Evolutionary conservation across 495 filamentous ascomycete genomes (phyloP).

Genomic region (Rhypophila decipiens): DNA sequence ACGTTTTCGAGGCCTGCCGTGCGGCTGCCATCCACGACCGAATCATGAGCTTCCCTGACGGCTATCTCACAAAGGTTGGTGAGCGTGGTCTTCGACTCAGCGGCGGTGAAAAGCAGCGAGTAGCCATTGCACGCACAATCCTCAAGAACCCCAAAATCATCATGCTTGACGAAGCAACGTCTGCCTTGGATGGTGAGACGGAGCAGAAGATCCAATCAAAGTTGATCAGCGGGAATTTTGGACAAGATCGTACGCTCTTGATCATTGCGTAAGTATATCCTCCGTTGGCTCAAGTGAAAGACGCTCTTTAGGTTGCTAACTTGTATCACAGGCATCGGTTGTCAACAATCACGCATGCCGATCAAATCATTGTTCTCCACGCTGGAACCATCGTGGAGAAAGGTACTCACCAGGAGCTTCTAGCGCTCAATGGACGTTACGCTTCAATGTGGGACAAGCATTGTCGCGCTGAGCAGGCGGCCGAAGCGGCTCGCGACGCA

Average conservation of each 20-base stretch:
- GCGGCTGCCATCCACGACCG: constrained; percentile 95
- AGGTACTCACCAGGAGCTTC: constrained; percentile 80
- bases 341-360: constrained; percentile 88
- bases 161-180: constrained; percentile 93
- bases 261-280: constrained; percentile 48
- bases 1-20: constrained; percentile 81
- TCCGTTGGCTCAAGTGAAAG: background rate
- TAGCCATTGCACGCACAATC: constrained; percentile 94
- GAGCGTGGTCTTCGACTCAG: constrained; percentile 89
- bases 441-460: constrained; percentile 95
- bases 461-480: constrained; percentile 78
- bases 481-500: constrained; percentile 58
- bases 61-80: constrained; percentile 86
- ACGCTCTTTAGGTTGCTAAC: background rate
- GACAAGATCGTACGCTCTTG: constrained; percentile 73
- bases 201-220: constrained; percentile 93
- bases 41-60: constrained; percentile 87
- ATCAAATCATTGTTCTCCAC: constrained; percentile 91
- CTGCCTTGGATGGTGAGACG: constrained; percentile 89
- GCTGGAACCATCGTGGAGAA: constrained; percentile 76
- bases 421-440: constrained; percentile 73
- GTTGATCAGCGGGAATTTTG: constrained; percentile 69
- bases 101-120: constrained; percentile 93
- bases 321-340: constrained; percentile 60
- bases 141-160: constrained; percentile 94